Base-by-base conservation (phyloP, 2,329 filamentous ascomycete genomes). In the Fusarium secorum region DNA sequence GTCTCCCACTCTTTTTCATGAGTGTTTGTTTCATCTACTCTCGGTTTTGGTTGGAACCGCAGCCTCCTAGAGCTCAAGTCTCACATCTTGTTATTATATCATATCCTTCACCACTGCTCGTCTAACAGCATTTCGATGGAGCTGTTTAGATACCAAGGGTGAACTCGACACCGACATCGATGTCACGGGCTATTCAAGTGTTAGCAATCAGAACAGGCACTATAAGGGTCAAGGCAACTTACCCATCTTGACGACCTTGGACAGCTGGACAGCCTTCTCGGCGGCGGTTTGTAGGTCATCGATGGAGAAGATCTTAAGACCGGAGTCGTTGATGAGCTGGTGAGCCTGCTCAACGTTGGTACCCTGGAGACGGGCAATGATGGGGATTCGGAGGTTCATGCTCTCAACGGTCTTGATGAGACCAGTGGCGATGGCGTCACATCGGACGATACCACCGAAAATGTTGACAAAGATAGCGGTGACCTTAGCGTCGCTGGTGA, bases 391-490 rank as follows among this genome's bases (percentile, higher is more conserved):
- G 78, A 99, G 90, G 87, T 97, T 95, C 88, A 99, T 95, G 79
- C 90, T 90, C 86, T 97, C 89, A 70, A 96, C 96, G 63, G 97
- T 97, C 81, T 93, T 91, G 86, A 99, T 97, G 77, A 99, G 88
- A 79, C 96, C 96, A 84, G 95, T 92, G 75, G 96, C 96, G 81
- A 99, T 99, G 79, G 93, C 94, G 82, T 99, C 96, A 82, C 96
- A 99, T 79, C 96, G 91, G 76, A 99, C 96, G 77, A 99, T 99
- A 85, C 96, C 96, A 81, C 96, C 96, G 81, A 99, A 99, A 83
- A 99, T 99, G 90, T 99, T 99, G 87, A 99, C 96, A 78, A 99
- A 99, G 86, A 99, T 96, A 79, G 96, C 96, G 55, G 95, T 95
- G 74, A 99, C 96, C 89, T 98, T 98, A 80, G 94, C 90, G 83